A percentile compares a stretch with the other conserved stretches of the same genome.
phyloP scores from a whole-genome alignment of 805 yeast species.

The Metschnikowia henanensis region DNA sequence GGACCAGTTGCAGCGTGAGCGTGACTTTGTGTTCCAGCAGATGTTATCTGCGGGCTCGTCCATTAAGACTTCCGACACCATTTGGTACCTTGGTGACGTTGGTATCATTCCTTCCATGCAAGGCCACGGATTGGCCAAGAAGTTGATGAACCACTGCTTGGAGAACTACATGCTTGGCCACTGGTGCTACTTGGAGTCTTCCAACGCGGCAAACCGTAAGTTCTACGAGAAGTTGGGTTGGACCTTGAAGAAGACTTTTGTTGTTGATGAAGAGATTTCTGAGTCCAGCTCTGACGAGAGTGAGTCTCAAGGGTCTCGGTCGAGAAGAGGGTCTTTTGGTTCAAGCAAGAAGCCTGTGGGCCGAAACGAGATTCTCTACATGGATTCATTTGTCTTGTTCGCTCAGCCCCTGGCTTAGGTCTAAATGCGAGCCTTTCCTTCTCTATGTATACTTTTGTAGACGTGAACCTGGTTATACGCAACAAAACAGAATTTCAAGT shows the following conservation, averaged over 20 bases:
- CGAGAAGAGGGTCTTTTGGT: constrained; percentile 15
- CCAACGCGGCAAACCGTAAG: constrained; percentile 52
- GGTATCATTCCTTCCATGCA: constrained; percentile 58
- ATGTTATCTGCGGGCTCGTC: constrained; percentile 27
- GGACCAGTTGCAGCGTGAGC: constrained; percentile 44
- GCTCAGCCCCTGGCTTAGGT: constrained; percentile 8
- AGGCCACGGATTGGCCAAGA: constrained; percentile 58
- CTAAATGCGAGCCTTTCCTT: no score
- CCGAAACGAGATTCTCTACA: constrained; percentile 14
- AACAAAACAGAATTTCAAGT: no score
- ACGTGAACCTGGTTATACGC: no score
- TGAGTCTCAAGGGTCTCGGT: constrained; percentile 10
- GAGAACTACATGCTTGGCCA: constrained; percentile 42
- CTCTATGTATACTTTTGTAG: no score
- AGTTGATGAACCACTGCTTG: constrained; percentile 49
- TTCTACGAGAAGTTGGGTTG: constrained; percentile 58
- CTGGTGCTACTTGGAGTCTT: constrained; percentile 53
- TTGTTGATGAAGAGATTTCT: constrained; percentile 24
- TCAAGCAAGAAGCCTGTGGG: constrained; percentile 2
- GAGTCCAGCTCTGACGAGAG: constrained; percentile 20
- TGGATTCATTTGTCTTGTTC: constrained; percentile 20
- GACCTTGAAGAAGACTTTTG: constrained; percentile 31
- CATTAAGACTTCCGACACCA: constrained; percentile 31
- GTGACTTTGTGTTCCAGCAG: constrained; percentile 38
- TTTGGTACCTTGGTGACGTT: constrained; percentile 61